Evolutionary conservation across 2,329 filamentous ascomycete species (phyloP).

Genomic region (Neurospora sp.): DNA sequence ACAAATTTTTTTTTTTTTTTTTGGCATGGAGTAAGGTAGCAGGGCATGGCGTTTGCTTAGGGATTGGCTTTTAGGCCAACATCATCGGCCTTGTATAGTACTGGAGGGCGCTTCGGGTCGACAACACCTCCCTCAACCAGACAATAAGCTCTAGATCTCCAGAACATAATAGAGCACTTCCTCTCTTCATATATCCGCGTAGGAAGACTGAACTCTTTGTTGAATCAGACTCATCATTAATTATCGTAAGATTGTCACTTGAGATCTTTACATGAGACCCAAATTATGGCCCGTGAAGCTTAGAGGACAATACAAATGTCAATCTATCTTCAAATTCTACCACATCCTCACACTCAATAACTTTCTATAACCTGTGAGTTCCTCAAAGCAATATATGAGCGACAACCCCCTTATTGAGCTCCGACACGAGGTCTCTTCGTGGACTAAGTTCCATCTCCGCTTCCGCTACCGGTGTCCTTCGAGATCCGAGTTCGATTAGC

Average conservation of each 20-base stretch:
- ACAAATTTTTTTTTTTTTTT: background rate
- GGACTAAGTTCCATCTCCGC: background rate
- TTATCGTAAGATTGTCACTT: background rate
- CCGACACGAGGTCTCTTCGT: background rate
- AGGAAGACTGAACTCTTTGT: background rate
- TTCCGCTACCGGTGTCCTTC: too few relatives aligned
- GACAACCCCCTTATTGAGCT: background rate
- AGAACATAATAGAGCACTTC: background rate
- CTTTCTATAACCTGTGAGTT: background rate
- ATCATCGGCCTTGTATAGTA: background rate
- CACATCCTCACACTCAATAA: background rate
- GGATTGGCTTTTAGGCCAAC: background rate
- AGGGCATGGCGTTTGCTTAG: background rate
- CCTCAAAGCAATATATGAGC: background rate
- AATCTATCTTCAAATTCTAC: background rate
- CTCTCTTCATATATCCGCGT: background rate
- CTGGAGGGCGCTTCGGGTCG: background rate
- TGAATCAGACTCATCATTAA: background rate
- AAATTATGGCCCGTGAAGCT: background rate
- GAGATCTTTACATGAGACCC: background rate
- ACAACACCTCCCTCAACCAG: background rate
- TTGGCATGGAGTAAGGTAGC: background rate
- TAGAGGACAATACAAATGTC: background rate
- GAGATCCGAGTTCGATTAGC: too few relatives aligned
- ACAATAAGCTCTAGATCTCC: background rate